phyloP scores from a whole-genome alignment of 495 filamentous ascomycete species.

The Aspergillus cristatus region DNA sequence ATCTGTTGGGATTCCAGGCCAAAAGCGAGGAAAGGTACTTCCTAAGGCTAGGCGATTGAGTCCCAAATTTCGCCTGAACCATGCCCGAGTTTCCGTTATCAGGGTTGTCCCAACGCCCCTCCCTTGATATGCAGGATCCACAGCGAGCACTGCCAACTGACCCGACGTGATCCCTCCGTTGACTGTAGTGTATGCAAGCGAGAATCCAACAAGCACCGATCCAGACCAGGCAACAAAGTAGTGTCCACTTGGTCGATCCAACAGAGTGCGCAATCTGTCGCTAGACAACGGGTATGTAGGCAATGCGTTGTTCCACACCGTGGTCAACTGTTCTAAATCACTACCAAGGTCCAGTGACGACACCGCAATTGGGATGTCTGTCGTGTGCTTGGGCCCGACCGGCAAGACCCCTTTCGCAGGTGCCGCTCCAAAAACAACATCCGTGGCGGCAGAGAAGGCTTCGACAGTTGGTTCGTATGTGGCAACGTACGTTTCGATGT shows the following conservation, averaged over 20 bases:
- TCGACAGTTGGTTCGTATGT: constrained; percentile 42
- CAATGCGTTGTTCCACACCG: constrained; percentile 31
- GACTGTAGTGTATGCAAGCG: constrained; percentile 26
- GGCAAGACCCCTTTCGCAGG: constrained; percentile 28
- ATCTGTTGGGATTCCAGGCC: constrained; percentile 37
- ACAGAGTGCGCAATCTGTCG: constrained; percentile 18
- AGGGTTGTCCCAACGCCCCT: constrained; percentile 37
- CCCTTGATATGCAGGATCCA: constrained; percentile 26
- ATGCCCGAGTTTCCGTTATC: constrained; percentile 23
- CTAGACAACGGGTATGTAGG: constrained; percentile 29
- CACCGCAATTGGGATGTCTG: constrained; percentile 11
- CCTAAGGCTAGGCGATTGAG: constrained; percentile 23
- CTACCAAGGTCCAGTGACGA: constrained; percentile 10
- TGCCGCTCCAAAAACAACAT: constrained; percentile 32
- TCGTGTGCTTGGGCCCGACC: constrained; percentile 14
- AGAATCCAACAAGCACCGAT: constrained; percentile 32
- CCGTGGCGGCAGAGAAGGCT: constrained; percentile 32
- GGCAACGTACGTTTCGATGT: constrained; percentile 35
- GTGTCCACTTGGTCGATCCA: constrained; percentile 16
- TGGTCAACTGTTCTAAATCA: constrained; percentile 23
- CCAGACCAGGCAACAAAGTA: constrained; percentile 29
- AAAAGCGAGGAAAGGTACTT: constrained; percentile 41
- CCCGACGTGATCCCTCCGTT: constrained; percentile 16
- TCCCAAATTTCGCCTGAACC: constrained; percentile 17
- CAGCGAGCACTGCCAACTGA: constrained; percentile 33